Base-by-base conservation (phyloP, 805 yeast species). In the Cyberlindnera samutprakarnensis region DNA sequence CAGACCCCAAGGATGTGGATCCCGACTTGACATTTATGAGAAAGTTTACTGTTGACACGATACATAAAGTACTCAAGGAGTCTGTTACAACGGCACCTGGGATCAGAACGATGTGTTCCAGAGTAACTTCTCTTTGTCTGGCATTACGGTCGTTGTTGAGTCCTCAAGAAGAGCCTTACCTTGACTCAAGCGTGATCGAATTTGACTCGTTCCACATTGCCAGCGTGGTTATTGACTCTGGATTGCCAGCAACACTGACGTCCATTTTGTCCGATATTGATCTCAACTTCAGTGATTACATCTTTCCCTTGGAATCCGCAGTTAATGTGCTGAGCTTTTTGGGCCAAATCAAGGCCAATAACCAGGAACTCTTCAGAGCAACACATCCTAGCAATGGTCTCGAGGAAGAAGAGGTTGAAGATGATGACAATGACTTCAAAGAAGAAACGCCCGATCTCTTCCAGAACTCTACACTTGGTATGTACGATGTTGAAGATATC, bases 391-490 rank as follows among this genome's bases (percentile, higher is more conserved):
- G 53, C n/a, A 59, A 41, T 17, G 51, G 48, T 6, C 75, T 65
- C 23, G 72, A 67, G 26, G 78, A 72, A 20, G 90, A 78, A 23
- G 70, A 72, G 18, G 70, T 64, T 12, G 72, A 61, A 13, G 71
- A 58, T 14, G 68, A 59, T 14, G 83, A 75, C n/a, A 75, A 70
- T 18, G 85, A 78, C 23, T 64, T 62, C 25, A 61, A 62, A 14
- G 75, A 71, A 23, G 94, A 85, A 32, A 73, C 87, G 0, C 87
- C 94, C 0, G 88, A 88, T 52, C 62, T 88, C 48, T 76, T 90
- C 56, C 65, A 80, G 24, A 88, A 92, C 51, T 88, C 96, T 0
- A 84, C 96, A 0, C 64, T 90, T 25, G 96, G 96, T 2, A 88
- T 90, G 94, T 90, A 81, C 52, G 96, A 90, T 46, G 78, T 83